phyloP scores from a whole-genome alignment of 257 asterid species.

The Solanum etuberosum region DNA sequence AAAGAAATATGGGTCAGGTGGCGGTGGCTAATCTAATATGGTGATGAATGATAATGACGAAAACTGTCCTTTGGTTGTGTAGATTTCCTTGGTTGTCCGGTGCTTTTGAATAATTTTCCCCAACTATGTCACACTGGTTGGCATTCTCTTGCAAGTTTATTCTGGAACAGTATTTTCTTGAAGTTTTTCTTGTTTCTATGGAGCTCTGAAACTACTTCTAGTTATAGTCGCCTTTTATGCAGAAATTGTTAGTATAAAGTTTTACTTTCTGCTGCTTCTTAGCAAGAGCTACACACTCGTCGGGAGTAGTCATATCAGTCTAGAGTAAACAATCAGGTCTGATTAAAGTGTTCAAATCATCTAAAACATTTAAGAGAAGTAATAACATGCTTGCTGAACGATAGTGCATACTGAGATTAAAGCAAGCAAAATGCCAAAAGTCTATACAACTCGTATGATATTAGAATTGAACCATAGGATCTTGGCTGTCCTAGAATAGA shows the following conservation, averaged over 20 bases:
- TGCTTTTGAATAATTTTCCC: not conserved
- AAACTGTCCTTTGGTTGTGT: not conserved
- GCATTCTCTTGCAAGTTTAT: not conserved
- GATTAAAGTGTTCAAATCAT: not conserved
- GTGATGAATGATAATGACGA: conserved; percentile 26
- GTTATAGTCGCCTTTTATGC: not conserved
- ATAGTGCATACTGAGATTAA: not conserved
- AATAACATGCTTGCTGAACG: not conserved
- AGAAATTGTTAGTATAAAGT: not conserved
- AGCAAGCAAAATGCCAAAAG: not conserved
- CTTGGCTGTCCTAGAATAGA: not conserved
- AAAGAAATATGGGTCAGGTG: conserved; percentile 67
- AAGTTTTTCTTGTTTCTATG: not conserved
- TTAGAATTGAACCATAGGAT: not conserved
- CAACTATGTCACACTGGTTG: not conserved
- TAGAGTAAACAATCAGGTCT: not conserved
- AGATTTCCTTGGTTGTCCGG: not conserved
- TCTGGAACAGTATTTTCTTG: not conserved
- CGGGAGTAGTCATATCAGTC: not conserved
- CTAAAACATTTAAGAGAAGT: not conserved
- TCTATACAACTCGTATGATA: not conserved
- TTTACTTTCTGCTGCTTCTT: not conserved
- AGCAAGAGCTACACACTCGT: not conserved
- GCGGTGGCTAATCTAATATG: conserved; percentile 25
- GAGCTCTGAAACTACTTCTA: not conserved